Conservation (phyloP, 2,329 filamentous ascomycete species). For the Colletotrichum orbiculare region DNA sequence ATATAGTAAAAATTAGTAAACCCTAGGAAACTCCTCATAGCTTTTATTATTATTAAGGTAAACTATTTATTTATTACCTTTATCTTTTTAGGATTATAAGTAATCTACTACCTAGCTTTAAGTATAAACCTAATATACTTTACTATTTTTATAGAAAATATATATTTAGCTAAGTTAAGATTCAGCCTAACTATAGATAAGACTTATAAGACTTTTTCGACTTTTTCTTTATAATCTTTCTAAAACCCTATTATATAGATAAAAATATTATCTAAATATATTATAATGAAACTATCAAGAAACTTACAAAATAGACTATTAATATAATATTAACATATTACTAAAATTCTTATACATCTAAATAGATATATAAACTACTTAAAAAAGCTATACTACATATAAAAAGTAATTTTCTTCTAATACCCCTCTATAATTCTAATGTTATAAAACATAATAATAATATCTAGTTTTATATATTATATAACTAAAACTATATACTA, state of each 20-base stretch:
- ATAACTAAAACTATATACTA: not conserved
- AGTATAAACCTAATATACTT: too few relatives aligned
- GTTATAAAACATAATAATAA: constrained; percentile 43
- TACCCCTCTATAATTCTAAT: constrained; percentile 46
- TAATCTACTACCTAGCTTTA: too few relatives aligned
- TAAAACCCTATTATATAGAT: constrained; percentile 15
- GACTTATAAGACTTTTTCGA: not conserved
- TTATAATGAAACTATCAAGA: constrained; percentile 38
- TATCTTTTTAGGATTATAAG: too few relatives aligned
- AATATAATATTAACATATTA: constrained; percentile 38
- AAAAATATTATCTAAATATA: constrained; percentile 37
- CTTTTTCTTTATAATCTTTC: not conserved
- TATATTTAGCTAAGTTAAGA: too few relatives aligned
- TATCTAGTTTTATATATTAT: constrained; percentile 25
- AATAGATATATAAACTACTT: constrained; percentile 48
- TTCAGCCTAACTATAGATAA: not conserved
- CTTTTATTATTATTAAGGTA: too few relatives aligned
- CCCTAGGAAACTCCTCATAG: too few relatives aligned
- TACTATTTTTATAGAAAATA: too few relatives aligned
- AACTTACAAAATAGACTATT: constrained; percentile 38
- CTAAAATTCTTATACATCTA: constrained; percentile 38
- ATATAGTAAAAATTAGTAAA: too few relatives aligned
- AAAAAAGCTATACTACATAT: constrained; percentile 45
- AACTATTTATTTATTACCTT: too few relatives aligned
- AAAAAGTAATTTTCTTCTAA: constrained; percentile 48